Evolutionary conservation across 2,329 filamentous ascomycete species (phyloP).

Genomic region (Phoma sp.): DNA sequence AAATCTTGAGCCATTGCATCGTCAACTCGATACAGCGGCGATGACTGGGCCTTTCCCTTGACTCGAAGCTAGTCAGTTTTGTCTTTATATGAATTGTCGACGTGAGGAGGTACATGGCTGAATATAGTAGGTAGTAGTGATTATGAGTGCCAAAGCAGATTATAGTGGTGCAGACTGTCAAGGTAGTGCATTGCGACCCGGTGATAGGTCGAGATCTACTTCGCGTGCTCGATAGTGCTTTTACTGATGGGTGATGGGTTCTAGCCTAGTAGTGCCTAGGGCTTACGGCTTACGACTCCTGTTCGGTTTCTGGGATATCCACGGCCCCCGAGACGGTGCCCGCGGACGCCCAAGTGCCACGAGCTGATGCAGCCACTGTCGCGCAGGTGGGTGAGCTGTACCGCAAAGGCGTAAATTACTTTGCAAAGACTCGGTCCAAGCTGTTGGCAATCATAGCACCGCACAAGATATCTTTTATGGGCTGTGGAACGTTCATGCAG

Average conservation of each 20-base stretch:
- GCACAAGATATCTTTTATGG: background rate
- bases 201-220: background rate
- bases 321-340: background rate
- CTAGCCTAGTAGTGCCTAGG: background rate
- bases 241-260: background rate
- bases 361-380: slow-evolving; percentile 4
- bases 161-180: no score
- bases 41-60: background rate
- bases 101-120: no score
- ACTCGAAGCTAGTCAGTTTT: no score
- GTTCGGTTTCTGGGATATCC: background rate
- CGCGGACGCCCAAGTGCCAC: background rate
- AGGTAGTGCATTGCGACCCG: no score
- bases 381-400: background rate
- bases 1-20: no score
- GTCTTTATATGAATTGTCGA: no score
- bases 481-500: background rate
- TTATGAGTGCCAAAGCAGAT: no score
- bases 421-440: background rate
- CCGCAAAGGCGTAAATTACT: slow-evolving; percentile 3
- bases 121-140: no score
- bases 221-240: background rate
- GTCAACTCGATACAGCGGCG: background rate
- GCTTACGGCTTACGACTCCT: background rate
- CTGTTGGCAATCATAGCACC: background rate